These are phyloP conservation scores for Protostelium mycophagum DNA, from an alignment of 78 protist genomes.

Conservation along the genomic window DNA sequence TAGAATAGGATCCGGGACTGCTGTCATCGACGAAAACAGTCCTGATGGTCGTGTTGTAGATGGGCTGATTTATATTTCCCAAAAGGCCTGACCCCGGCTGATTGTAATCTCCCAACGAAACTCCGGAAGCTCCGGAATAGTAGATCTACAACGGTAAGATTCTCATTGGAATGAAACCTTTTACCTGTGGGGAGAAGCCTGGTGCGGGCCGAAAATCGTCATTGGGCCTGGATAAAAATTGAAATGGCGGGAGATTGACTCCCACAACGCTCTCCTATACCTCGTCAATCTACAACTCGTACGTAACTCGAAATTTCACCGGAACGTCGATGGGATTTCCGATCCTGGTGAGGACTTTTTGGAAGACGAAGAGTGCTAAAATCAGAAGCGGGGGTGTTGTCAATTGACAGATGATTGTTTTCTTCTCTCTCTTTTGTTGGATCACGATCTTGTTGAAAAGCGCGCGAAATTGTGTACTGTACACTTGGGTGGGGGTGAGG, in stretches of 20 bases:
- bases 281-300: no score
- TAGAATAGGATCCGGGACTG: no score
- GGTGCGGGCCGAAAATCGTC: background rate
- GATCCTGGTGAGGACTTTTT: no score
- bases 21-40: background rate
- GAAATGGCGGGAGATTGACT: no score
- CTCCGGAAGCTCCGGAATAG: background rate
- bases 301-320: no score
- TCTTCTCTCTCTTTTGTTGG: background rate
- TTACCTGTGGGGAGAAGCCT: no score
- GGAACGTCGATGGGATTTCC: no score
- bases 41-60: background rate
- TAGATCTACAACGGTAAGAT: background rate
- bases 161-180: no score
- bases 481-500: background rate
- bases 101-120: background rate
- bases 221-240: background rate
- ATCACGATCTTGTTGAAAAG: background rate
- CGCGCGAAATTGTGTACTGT: background rate
- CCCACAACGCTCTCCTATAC: no score
- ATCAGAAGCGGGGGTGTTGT: background rate
- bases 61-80: background rate
- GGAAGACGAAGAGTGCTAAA: background rate
- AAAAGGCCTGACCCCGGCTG: background rate
- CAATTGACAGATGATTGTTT: background rate